Evolutionary conservation across 208 protist genomes (phyloP), one percentile per base, ranked within the genome.

Genomic region (Angomonas ambiguus): DNA sequence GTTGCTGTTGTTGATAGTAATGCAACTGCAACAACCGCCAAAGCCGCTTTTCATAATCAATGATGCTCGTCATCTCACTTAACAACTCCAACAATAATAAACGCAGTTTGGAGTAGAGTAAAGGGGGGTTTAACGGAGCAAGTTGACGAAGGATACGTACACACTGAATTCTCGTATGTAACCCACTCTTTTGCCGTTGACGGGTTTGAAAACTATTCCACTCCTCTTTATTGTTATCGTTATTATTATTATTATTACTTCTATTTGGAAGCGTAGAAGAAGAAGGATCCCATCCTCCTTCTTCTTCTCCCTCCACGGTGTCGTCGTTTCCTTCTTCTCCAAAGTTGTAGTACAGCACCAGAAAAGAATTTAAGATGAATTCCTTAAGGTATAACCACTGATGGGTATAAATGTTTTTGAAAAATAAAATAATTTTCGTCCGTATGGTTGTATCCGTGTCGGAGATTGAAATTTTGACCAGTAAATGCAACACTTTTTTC

Each of bases 101-200:
- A 10, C 83, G 77, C n/a, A 94, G 73, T 1, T 79, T 75, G 28
- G 88, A 85, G 66, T 89, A 94, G 11, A 92, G 74, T 18, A 64
- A 49, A 11, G 80, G 65, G 0, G 79, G 79, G 42, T 82, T 84
- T 35, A 77, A 61, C 28, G 79, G 78, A 34, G 85, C 81, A 25
- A 94, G 31, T 3, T 74, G 77, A 33, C 88, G 83, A 33, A 94
- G 69, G 48, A 92, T 74, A 25, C 77, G 75, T 2, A 84, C 72
- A 11, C 77, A 85, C 71, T 80, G 62, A n/a, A 86, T 63, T 16
- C 83, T 73, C 65, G 88, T 90, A 4, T n/a, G n/a, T n/a, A n/a
- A n/a, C n/a, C n/a, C n/a, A n/a, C n/a, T n/a, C n/a, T n/a, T n/a
- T n/a, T n/a, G n/a, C n/a, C n/a, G n/a, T n/a, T n/a, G n/a, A n/a